phyloP scores from a whole-genome alignment of 768 basidiomycete genomes.

The Agaricus sinodeliciosus region DNA sequence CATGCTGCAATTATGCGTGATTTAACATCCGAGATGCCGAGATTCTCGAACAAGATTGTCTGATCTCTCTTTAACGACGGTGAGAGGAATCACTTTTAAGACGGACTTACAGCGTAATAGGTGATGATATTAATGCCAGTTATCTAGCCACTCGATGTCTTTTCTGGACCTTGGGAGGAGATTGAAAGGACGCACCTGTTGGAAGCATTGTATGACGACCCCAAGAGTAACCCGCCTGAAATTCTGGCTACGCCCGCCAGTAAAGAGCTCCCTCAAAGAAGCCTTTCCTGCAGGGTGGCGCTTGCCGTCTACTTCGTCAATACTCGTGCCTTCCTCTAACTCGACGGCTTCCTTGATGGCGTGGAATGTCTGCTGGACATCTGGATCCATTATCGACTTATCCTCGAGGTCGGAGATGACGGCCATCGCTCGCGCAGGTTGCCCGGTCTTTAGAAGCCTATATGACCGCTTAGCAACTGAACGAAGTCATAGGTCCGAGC shows the following conservation, averaged over 20 bases:
- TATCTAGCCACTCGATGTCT: slow-evolving; percentile 26
- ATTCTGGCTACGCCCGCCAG: slow-evolving; percentile 51
- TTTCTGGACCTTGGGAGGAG: neutral
- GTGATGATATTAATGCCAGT: slow-evolving; percentile 64
- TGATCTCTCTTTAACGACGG: slow-evolving; percentile 17
- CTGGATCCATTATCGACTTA: slow-evolving; percentile 36
- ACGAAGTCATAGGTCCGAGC: neutral
- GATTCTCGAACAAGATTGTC: slow-evolving; percentile 50
- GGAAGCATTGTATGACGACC: slow-evolving; percentile 56
- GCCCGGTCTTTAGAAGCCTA: slow-evolving; percentile 52
- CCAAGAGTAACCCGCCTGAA: slow-evolving; percentile 52
- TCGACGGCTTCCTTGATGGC: slow-evolving; percentile 6
- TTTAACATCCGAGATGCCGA: slow-evolving; percentile 52
- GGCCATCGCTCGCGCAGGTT: slow-evolving; percentile 48
- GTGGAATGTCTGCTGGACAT: slow-evolving; percentile 43
- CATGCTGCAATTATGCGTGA: slow-evolving; percentile 59
- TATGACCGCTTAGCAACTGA: neutral
- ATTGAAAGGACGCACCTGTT: slow-evolving; percentile 32
- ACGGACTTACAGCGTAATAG: slow-evolving; percentile 34
- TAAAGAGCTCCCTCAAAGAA: slow-evolving; percentile 48
- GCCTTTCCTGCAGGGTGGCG: slow-evolving; percentile 16
- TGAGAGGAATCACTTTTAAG: neutral
- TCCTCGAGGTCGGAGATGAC: slow-evolving; percentile 60
- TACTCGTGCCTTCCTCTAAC: slow-evolving; percentile 6
- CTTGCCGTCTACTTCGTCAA: neutral